Evolutionary conservation across 2,329 filamentous ascomycete species (phyloP), one percentile per base, ranked within the genome.

Genomic region (Aaosphaeria pasadenensis): DNA sequence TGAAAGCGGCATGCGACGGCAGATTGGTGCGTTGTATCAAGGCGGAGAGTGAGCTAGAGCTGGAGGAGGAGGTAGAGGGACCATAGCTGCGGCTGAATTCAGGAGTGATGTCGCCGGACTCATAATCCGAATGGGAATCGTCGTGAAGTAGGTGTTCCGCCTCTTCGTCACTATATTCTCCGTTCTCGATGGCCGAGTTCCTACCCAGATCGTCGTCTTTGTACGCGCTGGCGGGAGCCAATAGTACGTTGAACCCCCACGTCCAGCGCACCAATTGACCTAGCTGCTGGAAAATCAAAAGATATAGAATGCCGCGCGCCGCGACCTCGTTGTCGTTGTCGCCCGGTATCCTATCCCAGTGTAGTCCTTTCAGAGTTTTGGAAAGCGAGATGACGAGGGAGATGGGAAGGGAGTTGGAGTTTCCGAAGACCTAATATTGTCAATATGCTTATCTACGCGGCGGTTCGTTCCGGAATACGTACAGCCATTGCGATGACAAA

Each of bases 401-500:
- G 52, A 99, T 97, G 0, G 94, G 94, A 17, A 99, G 81, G 13
- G 94, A 97, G 73, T 99, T 99, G 32, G 92, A 97, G 71, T 99
- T 99, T 60, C 92, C 94, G 69, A 99, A 99, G 43, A 97, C 83
- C 82, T 85, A 52, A 30, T 42, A 32, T 7, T 17, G 51, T 67
- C 42, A 64, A 64, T 38, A 11, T 44, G 17, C 9, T 40, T 28
- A 7, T 7, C 9, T 9, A 11, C 39, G 24, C 7, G 3, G 11
- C 17, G 7, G 39, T 11, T 11, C 47, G 47, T 13, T 42, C 11
- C 11, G 36, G 42, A 24, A 38, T 13, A 71, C 78, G 56, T 75
- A 85, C 84, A 43, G 89, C 91, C 94, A 99, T 99, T 45, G 94
- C 94, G 31, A 90, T 88, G 39, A 99, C 88, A 64, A 99, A 99